phyloP scores from a whole-genome alignment of 768 basidiomycete species.

The Crassisporium funariophilum region DNA sequence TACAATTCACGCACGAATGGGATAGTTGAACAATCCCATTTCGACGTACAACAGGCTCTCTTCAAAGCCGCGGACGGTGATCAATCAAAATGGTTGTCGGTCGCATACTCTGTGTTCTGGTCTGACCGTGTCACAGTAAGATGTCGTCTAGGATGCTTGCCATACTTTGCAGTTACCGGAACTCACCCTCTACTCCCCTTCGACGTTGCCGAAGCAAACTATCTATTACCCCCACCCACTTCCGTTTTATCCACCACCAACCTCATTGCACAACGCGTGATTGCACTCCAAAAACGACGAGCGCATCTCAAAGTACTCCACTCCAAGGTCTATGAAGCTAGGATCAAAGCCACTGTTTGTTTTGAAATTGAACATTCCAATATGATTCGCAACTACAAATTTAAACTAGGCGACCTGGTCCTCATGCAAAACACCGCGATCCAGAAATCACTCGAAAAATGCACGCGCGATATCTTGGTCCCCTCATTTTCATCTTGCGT shows the following conservation, averaged over 20 bases:
- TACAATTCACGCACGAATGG: slow-evolving; percentile 49
- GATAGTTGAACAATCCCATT: slow-evolving; percentile 34
- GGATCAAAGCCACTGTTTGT: slow-evolving; percentile 8
- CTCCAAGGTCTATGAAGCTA: slow-evolving; percentile 10
- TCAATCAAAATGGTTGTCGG: too few relatives aligned
- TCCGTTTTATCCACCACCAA: too few relatives aligned
- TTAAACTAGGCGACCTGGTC: slow-evolving; percentile 28
- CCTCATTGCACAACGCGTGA: slow-evolving; percentile 20
- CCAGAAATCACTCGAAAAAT: slow-evolving; percentile 29
- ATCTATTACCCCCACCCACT: too few relatives aligned
- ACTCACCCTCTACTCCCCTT: slow-evolving; percentile 32
- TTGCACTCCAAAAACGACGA: slow-evolving; percentile 22
- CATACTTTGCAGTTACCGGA: slow-evolving; percentile 31
- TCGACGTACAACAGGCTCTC: slow-evolving; percentile 30
- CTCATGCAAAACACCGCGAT: slow-evolving; percentile 32
- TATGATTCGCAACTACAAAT: slow-evolving; percentile 18
- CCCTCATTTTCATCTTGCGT: slow-evolving; percentile 29
- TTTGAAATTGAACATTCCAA: slow-evolving; percentile 26
- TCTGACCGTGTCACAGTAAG: slow-evolving; percentile 33
- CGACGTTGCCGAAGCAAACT: too few relatives aligned
- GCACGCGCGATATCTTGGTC: slow-evolving; percentile 34
- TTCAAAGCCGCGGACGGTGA: slow-evolving; percentile 34
- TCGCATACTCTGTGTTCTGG: slow-evolving; percentile 30
- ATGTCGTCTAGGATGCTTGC: slow-evolving; percentile 28
- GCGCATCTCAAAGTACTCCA: slow-evolving; percentile 10